These are phyloP conservation scores for Dalbergia oliveri DNA, from an alignment of 306 rosid species.

Conservation along the genomic window DNA sequence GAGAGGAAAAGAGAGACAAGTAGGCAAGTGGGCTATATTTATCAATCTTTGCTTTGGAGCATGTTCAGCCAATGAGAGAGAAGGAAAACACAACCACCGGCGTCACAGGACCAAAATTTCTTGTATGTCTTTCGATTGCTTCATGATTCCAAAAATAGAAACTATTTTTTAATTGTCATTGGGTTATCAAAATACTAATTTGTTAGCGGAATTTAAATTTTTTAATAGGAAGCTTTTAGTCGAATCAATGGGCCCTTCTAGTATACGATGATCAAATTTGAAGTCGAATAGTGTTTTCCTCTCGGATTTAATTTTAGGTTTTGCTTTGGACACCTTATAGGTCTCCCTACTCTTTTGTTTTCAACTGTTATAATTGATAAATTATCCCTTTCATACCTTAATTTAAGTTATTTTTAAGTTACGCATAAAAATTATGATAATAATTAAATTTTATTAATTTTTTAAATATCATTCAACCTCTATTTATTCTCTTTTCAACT, in stretches of 20 bases:
- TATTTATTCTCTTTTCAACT: too few species aligned
- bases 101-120: conserved; percentile 31
- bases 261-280: neutral
- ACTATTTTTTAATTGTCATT: conserved; percentile 13
- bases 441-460: too few species aligned
- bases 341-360: too few species aligned
- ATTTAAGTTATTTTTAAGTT: too few species aligned
- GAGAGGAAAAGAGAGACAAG: conserved; percentile 10
- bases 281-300: neutral
- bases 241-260: neutral
- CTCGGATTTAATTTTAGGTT: too few species aligned
- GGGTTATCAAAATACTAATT: neutral
- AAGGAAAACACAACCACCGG: conserved; percentile 38
- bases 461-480: too few species aligned
- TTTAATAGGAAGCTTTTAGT: neutral
- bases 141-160: conserved; percentile 41
- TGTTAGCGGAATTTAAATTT: neutral
- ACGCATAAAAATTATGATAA: too few species aligned
- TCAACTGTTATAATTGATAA: too few species aligned
- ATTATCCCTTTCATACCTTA: too few species aligned
- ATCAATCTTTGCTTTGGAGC: neutral
- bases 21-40: neutral
- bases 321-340: too few species aligned
- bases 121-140: conserved; percentile 8
- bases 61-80: conserved; percentile 44